Percentiles rank a stretch among this genome's conserved stretches.
phyloP scores from a whole-genome alignment of 345 rosid species.

The thale cress (Arabidopsis thaliana) region DNA sequence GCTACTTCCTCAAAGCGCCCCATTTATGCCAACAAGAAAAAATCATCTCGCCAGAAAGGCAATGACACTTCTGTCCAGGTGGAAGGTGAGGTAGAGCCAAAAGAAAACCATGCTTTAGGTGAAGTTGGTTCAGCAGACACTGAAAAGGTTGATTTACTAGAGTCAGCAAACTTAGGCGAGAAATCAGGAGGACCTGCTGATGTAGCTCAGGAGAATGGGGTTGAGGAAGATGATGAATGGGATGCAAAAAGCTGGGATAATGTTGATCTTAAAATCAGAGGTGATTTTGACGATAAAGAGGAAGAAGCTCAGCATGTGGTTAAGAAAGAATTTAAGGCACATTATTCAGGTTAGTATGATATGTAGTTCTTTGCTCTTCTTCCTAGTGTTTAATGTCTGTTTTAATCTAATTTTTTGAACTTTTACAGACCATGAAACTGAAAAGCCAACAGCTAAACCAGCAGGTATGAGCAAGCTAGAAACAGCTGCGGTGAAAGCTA shows the following conservation, averaged over 20 bases:
- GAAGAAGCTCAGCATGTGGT: constrained; percentile 58
- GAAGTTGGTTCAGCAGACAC: constrained; percentile 55
- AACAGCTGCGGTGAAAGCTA: constrained; percentile 34
- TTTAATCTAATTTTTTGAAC: constrained; percentile 3
- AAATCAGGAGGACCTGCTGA: constrained; percentile 55
- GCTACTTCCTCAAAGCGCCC: constrained; percentile 73
- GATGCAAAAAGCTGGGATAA: constrained; percentile 99
- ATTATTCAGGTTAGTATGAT: constrained; percentile 51
- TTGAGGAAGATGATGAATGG: constrained; percentile 88
- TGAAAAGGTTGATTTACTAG: constrained; percentile 57
- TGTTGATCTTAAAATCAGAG: constrained; percentile 71
- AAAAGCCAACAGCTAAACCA: constrained; percentile 43
- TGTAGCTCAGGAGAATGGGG: constrained; percentile 57
- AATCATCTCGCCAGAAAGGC: constrained; percentile 61
- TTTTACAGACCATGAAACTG: constrained; percentile 39
- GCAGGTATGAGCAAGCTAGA: constrained; percentile 42
- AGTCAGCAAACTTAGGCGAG: constrained; percentile 51
- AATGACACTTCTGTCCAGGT: constrained; percentile 59
- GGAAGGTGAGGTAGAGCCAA: constrained; percentile 54
- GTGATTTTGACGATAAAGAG: constrained; percentile 92
- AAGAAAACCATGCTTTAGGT: constrained; percentile 47
- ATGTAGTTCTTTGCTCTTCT: neutral
- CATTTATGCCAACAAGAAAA: constrained; percentile 79
- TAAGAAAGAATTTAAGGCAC: constrained; percentile 61
- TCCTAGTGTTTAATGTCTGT: neutral